Evolutionary conservation across 2,329 filamentous ascomycete species (phyloP), one percentile per base, ranked within the genome.

Genomic region (Diaporthe citriasiana): DNA sequence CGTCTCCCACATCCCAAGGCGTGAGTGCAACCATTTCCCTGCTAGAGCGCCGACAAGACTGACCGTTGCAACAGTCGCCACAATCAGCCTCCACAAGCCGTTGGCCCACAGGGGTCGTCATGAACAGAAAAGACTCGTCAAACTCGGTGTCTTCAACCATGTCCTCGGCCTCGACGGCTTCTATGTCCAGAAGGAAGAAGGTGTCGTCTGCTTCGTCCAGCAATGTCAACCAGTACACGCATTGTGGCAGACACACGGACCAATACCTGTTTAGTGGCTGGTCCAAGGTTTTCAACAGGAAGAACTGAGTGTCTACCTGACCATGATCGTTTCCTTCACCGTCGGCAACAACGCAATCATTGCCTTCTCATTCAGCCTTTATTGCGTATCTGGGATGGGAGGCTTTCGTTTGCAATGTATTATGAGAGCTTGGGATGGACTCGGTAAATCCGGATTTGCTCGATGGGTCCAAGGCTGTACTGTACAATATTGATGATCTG

Each of bases 171-270:
- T 50, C 42, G 38, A 51, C 27, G 38, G 42, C 70, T 9, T 60
- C 75, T n/a, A 33, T 50, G 17, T 70, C 71, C 4, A 45, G 10
- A 19, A 27, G 59, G 27, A 71, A 74, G 60, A 77, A 73, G 68
- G 56, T 45, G 17, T 74, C 74, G 30, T 69, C 74, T 3, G 72
- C 71, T 19, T 77, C 72, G 33, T 51, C 60, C 33, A 51, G 63
- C 22, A 68, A 40, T 4, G 74, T 86, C 76, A 90, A 90, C 75
- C 84, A 86, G 55, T 85, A 89, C 80, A 89, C 87, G 47, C 87
- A 88, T 73, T 90, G 88, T 75, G 88, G 88, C 19, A 84, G 88
- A 19, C 88, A 90, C 79, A 87, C 87, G 51, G 84, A 89, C 76
- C 87, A 89, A 77, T 88, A 85, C 74, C 81, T 90, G 19, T 87